Evolutionary conservation across 2,329 filamentous ascomycete genomes (phyloP).

Genomic region (Pseudocercospora macadamiae): DNA sequence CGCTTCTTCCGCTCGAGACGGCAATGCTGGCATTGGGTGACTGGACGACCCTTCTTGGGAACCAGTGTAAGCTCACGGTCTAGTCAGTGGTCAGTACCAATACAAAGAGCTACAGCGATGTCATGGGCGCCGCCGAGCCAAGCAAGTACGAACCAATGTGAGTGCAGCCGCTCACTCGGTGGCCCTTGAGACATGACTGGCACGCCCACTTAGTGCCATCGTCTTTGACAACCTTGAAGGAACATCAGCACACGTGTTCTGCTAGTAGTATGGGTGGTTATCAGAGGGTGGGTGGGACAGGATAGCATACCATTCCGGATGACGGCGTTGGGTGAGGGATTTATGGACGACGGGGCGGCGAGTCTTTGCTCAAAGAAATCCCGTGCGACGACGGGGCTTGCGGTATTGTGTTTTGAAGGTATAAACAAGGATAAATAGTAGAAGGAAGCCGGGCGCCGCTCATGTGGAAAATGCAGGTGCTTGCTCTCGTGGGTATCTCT

Average conservation of each 20-base stretch:
- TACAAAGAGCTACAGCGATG: not conserved
- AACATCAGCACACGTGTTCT: not conserved
- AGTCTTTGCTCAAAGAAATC: not conserved
- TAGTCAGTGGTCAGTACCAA: conserved; percentile 44
- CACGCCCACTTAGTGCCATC: conserved; percentile 98
- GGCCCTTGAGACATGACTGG: conserved; percentile 95
- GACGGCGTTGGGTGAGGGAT: conserved; percentile 14
- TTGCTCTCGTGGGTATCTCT: conserved; percentile 24
- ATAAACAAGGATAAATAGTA: conserved; percentile 15
- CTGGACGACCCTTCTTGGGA: conserved; percentile 95
- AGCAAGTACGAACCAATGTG: conserved; percentile 74
- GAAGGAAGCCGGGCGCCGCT: conserved; percentile 12
- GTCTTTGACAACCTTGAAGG: conserved; percentile 41
- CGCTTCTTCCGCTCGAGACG: conserved; percentile 95
- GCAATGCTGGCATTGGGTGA: conserved; percentile 97
- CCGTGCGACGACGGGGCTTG: conserved; percentile 8
- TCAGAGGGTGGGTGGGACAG: conserved; percentile 6
- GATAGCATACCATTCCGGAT: conserved; percentile 13
- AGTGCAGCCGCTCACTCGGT: conserved; percentile 98
- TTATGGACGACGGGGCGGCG: conserved; percentile 14
- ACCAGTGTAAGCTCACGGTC: conserved; percentile 92
- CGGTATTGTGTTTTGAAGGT: conserved; percentile 14
- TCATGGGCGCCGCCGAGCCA: not conserved
- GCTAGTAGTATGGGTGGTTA: too few relatives aligned
- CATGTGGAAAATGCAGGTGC: too few relatives aligned